Conservation (phyloP, 2,329 filamentous ascomycete species). For the Saccharata proteae region DNA sequence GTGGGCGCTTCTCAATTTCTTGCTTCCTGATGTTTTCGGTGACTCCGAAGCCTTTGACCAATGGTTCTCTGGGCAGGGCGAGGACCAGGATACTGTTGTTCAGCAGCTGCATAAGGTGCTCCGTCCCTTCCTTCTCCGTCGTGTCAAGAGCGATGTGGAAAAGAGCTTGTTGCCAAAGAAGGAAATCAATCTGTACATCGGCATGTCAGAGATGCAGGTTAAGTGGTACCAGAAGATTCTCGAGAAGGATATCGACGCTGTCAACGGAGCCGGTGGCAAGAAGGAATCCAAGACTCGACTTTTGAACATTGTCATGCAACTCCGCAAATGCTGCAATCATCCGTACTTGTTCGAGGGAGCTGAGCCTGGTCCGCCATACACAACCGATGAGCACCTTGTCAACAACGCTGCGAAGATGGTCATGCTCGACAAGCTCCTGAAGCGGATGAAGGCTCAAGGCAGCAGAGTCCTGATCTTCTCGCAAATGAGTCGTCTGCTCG, state of each 20-base stretch:
- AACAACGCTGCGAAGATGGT: slow-evolving; percentile 96
- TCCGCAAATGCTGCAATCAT: slow-evolving; percentile 97
- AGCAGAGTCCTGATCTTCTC: slow-evolving; percentile 98
- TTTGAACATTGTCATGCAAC: slow-evolving; percentile 98
- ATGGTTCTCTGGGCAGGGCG: slow-evolving; percentile 87
- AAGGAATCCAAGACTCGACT: slow-evolving; percentile 94
- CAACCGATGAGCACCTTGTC: slow-evolving; percentile 90
- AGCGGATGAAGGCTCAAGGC: slow-evolving; percentile 70
- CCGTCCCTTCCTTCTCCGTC: slow-evolving; percentile 83
- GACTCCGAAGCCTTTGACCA: slow-evolving; percentile 94
- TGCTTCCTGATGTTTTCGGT: slow-evolving; percentile 96
- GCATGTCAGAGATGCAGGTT: slow-evolving; percentile 98
- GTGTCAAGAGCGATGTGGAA: slow-evolving; percentile 95
- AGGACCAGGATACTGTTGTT: slow-evolving; percentile 89
- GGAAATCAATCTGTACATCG: slow-evolving; percentile 91
- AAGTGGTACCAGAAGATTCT: slow-evolving; percentile 99
- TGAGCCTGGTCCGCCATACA: slow-evolving; percentile 93
- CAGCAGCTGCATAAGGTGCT: slow-evolving; percentile 90
- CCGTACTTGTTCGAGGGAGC: slow-evolving; percentile 96
- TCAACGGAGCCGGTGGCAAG: slow-evolving; percentile 92
- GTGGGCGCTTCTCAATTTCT: slow-evolving; percentile 93
- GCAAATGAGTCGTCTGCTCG: slow-evolving; percentile 93
- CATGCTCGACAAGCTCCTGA: slow-evolving; percentile 83
- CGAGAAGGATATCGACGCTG: slow-evolving; percentile 97
- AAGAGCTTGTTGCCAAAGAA: slow-evolving; percentile 97